Base-by-base conservation (phyloP, 306 rosid species). In the Begonia fuchsioides region DNA sequence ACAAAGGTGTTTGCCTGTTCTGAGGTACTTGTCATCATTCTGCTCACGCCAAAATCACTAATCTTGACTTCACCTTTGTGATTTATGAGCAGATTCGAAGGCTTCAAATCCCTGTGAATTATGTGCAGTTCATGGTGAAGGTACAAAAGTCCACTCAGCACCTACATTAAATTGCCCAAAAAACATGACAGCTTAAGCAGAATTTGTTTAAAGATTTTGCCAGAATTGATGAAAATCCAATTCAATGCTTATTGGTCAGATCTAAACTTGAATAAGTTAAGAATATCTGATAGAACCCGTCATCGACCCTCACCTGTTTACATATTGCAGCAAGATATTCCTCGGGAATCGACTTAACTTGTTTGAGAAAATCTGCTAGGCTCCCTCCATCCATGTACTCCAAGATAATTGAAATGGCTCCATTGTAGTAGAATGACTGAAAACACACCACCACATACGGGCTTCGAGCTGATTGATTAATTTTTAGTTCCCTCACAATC, bases 361-460 rank as follows among this genome's bases (percentile, higher is more conserved):
- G 79, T 65, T 66, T 79, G 54, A 92, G 70, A 51, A 92, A 69
- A 79, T 92, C 96, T 61, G 82, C 84, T n/a, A 92, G 72, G 52
- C 96, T 85, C 4, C 98, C 98, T 45, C 98, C 96, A 61, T 92
- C 98, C 98, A 92, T 92, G 78, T 92, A 92, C 77, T 92, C 98
- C 64, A 92, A 78, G 75, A 92, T 82, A 60, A 85, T 79, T 53
- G 93, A 92, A 79, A 92, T 69, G 53, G 68, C 62, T 56, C 95
- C 94, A 43, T 92, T 92, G 9, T 77, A 70, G 51, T 92, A 92
- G 70, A 79, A 85, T 51, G 95, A 85, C 53, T 72, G 87, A 70
- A 85, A 85, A 61, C 96, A 85, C 53, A 82, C 75, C 51, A 85
- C 98, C 52, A 85, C 76, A 60, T 67, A 60, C n/a, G 93, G 98